These are phyloP conservation scores for Russula dissimulans DNA, from an alignment of 768 basidiomycete species.

Conservation along the genomic window DNA sequence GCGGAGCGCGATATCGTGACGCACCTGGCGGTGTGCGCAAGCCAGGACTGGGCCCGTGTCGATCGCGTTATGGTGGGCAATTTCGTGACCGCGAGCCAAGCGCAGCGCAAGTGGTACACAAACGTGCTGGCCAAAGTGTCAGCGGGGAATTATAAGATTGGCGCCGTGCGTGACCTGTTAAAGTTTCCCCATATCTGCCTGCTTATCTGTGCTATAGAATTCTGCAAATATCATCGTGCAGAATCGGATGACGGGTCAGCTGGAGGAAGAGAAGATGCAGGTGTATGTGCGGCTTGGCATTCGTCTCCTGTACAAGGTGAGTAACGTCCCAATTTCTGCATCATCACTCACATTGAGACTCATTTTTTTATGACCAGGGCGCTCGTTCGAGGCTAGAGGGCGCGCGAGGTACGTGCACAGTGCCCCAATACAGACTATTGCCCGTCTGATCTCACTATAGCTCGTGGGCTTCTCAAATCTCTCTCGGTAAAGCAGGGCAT, in stretches of 20 bases:
- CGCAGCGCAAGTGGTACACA: slow-evolving; percentile 96
- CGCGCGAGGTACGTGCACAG: slow-evolving; percentile 48
- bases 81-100: slow-evolving; percentile 89
- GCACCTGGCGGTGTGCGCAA: slow-evolving; percentile 93
- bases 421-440: neutral
- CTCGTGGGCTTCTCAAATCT: slow-evolving; percentile 76
- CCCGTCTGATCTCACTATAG: slow-evolving; percentile 29
- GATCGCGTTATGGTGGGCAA: slow-evolving; percentile 87
- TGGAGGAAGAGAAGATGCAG: slow-evolving; percentile 99
- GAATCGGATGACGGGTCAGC: slow-evolving; percentile 80
- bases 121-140: slow-evolving; percentile 82
- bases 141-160: slow-evolving; percentile 79
- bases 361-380: slow-evolving; percentile 38
- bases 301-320: slow-evolving; percentile 76
- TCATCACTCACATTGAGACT: neutral
- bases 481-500: slow-evolving; percentile 88
- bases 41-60: slow-evolving; percentile 84
- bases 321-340: neutral
- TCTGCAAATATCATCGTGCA: slow-evolving; percentile 98
- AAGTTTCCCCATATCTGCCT: neutral
- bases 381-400: slow-evolving; percentile 87
- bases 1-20: slow-evolving; percentile 93
- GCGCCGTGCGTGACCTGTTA: slow-evolving; percentile 53
- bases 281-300: slow-evolving; percentile 91
- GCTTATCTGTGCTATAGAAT: slow-evolving; percentile 42